A percentile compares a stretch with the other conserved stretches of the same genome.
Conservation (phyloP, 768 basidiomycete genomes). For the Chiua virens region DNA sequence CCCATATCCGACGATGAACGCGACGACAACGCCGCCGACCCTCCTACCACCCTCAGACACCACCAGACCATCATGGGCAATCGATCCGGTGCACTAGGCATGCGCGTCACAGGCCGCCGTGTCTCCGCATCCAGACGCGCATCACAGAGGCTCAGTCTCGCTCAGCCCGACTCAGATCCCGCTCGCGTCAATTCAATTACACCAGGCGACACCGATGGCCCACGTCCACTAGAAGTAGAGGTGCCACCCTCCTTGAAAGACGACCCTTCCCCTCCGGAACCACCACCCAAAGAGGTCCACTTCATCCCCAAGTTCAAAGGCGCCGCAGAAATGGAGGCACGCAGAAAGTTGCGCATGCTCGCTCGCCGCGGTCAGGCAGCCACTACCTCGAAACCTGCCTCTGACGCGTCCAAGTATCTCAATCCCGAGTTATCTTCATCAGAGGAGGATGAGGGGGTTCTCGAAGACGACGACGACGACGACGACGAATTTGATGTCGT, state of each 20-base stretch:
- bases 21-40: conserved; percentile 30
- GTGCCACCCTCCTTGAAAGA: conserved; percentile 4
- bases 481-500: conserved; percentile 50
- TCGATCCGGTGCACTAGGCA: conserved; percentile 68
- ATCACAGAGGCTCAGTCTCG: conserved; percentile 23
- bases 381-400: conserved; percentile 20
- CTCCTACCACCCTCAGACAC: conserved; percentile 63
- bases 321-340: conserved; percentile 83
- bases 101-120: conserved; percentile 72
- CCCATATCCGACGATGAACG: conserved; percentile 71
- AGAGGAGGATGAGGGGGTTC: conserved; percentile 48
- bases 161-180: conserved; percentile 10
- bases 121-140: conserved; percentile 51
- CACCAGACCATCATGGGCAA: conserved; percentile 87
- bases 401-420: conserved; percentile 36
- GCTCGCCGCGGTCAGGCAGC: conserved; percentile 50
- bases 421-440: conserved; percentile 53
- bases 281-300: conserved; percentile 50
- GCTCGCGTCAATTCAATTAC: conserved; percentile 9
- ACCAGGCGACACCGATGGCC: conserved; percentile 11
- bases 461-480: conserved; percentile 53
- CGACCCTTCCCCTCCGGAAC: conserved; percentile 24
- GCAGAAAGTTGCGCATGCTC: conserved; percentile 64
- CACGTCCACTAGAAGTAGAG: conserved; percentile 11
- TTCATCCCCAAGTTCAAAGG: conserved; percentile 81